Base-by-base conservation (phyloP, 305 asterid genomes). In the Solanum chacoense region DNA sequence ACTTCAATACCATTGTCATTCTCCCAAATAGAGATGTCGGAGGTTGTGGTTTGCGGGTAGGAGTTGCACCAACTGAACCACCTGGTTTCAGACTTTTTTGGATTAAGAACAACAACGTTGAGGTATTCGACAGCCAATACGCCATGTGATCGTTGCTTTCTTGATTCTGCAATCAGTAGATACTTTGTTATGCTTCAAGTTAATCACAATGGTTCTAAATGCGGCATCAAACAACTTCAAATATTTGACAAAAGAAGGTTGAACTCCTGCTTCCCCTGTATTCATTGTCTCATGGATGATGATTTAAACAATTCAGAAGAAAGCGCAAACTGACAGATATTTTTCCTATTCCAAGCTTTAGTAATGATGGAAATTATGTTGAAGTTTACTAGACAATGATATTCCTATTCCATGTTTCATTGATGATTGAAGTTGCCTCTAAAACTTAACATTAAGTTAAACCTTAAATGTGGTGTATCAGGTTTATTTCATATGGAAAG, bases 1-100 rank as follows among this genome's bases (percentile, higher is more conserved):
- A 31, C 12, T 85, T 38, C 38, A 90, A 86, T 95, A 98, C 99
- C 99, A 98, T 98, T 88, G 99, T 90, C 99, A 98, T 98, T 90
- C 99, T 95, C 91, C 98, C 99, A 90, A 97, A 98, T 72, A 96
- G 93, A 87, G 99, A 98, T 67, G 99, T 95, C 72, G 99, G 97
- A 79, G 94, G 91, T 89, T 90, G 95, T 89, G 94, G 94, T 91
- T 95, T 96, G 87, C 94, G 95, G 88, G 79, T 93, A 87, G 98
- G 96, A 93, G 97, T 92, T 88, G 98, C 91, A 90, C 94, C 96
- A 67, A 85, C 91, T 59, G 92, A 87, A 84, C 72, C 87, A 55
- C 87, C 87, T 32, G 98, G 94, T 92, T 89, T 95, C 91, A 95
- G 90, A 91, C 96, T 94, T 92, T 93, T 94, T 84, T 95, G 97